These are phyloP conservation scores for Prunus mira DNA, from an alignment of 306 rosid genomes.

Conservation along the genomic window DNA sequence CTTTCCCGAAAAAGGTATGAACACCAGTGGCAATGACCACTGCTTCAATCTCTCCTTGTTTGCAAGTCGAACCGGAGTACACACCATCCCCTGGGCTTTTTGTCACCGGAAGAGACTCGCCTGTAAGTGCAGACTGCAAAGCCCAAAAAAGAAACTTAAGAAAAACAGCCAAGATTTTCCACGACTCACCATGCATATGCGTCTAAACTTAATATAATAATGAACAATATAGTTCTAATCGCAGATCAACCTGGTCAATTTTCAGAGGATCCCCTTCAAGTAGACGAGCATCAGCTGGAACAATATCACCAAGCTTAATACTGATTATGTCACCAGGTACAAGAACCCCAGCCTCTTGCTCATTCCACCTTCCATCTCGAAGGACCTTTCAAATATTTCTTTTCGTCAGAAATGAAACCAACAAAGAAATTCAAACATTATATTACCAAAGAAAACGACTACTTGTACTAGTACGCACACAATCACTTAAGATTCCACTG, in stretches of 20 bases:
- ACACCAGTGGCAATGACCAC: constrained; percentile 98
- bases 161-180: not conserved
- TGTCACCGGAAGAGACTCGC: constrained; percentile 93
- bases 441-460: not conserved
- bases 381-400: constrained; percentile 58
- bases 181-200: not conserved
- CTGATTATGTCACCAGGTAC: constrained; percentile 94
- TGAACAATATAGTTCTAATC: not conserved
- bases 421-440: constrained; percentile 1
- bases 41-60: constrained; percentile 98
- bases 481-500: not conserved
- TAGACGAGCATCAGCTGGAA: constrained; percentile 95
- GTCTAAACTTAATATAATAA: not conserved
- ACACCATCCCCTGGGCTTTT: constrained; percentile 98
- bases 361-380: constrained; percentile 96
- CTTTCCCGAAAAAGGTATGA: constrained; percentile 95
- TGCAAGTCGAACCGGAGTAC: constrained; percentile 97
- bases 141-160: constrained; percentile 22
- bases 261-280: constrained; percentile 97
- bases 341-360: constrained; percentile 73
- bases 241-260: constrained; percentile 74
- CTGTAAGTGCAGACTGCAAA: constrained; percentile 92
- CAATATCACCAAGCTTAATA: constrained; percentile 86
- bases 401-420: constrained; percentile 19
- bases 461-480: not conserved